These are phyloP conservation scores for Pseudofabraea citricarpa DNA, from an alignment of 2,329 filamentous ascomycete species.

Conservation along the genomic window DNA sequence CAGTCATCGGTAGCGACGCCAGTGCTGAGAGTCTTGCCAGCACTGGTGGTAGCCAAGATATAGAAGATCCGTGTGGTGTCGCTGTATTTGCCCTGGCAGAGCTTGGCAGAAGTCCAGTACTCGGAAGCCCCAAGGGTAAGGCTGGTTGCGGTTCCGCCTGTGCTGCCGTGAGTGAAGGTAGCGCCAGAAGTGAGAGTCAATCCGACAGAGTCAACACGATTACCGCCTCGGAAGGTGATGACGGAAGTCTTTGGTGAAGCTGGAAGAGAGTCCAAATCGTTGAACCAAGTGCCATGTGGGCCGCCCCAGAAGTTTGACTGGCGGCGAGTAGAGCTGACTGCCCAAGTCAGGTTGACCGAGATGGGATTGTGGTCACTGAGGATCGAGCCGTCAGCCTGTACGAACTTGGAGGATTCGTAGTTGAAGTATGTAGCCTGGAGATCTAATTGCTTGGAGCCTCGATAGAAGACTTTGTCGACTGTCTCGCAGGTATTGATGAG, in stretches of 20 bases:
- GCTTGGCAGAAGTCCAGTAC: constrained; percentile 40
- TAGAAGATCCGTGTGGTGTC: constrained; percentile 49
- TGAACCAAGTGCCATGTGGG: constrained; percentile 49
- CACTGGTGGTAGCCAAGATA: constrained; percentile 46
- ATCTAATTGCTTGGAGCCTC: constrained; percentile 40
- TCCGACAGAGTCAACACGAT: constrained; percentile 45
- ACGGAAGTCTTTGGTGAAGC: constrained; percentile 30
- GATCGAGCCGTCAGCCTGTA: constrained; percentile 50
- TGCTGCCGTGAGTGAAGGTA: constrained; percentile 46
- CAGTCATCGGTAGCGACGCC: constrained; percentile 45
- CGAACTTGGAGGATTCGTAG: constrained; percentile 53
- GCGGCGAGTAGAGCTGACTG: constrained; percentile 31
- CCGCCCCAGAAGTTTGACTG: constrained; percentile 45
- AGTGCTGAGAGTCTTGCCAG: constrained; percentile 38
- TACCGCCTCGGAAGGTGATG: constrained; percentile 41
- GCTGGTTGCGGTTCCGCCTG: constrained; percentile 38
- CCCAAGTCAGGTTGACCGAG: constrained; percentile 47
- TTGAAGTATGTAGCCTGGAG: constrained; percentile 44
- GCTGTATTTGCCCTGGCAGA: constrained; percentile 46
- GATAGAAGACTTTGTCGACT: constrained; percentile 60
- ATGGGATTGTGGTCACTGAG: constrained; percentile 64
- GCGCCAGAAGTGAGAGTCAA: constrained; percentile 44
- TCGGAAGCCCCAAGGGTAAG: constrained; percentile 43
- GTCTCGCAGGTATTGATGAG: constrained; percentile 53
- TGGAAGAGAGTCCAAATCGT: constrained; percentile 36